These are phyloP conservation scores for Tanacetum coccineum DNA, from an alignment of 129 eudicot genomes.

Conservation along the genomic window DNA sequence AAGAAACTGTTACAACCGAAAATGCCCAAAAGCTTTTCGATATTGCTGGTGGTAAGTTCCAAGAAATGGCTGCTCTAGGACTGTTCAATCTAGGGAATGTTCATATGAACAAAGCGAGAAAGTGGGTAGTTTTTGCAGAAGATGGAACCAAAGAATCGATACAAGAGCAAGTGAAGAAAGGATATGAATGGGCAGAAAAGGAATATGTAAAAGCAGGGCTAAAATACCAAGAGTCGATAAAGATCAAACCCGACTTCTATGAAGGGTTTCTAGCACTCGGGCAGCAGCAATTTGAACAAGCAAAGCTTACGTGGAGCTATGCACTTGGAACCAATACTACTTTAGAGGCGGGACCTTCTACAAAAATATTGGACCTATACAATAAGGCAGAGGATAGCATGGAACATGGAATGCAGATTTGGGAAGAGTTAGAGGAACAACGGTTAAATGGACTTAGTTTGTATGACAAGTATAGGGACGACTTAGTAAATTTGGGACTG, in stretches of 20 bases:
- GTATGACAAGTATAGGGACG: slow-evolving; percentile 54
- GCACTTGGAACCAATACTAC: slow-evolving; percentile 42
- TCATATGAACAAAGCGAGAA: slow-evolving; percentile 89
- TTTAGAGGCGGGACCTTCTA: slow-evolving; percentile 45
- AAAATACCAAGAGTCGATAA: slow-evolving; percentile 24
- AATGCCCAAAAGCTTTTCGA: slow-evolving; percentile 76
- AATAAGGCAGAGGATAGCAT: slow-evolving; percentile 94
- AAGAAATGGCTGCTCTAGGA: slow-evolving; percentile 92
- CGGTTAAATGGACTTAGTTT: slow-evolving; percentile 70
- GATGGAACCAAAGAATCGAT: slow-evolving; percentile 50
- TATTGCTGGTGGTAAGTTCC: slow-evolving; percentile 77
- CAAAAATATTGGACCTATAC: slow-evolving; percentile 58
- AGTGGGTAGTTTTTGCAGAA: slow-evolving; percentile 55
- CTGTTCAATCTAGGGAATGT: slow-evolving; percentile 88
- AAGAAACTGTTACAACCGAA: slow-evolving; percentile 76
- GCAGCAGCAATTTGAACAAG: slow-evolving; percentile 84
- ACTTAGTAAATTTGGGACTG: slow-evolving; percentile 62
- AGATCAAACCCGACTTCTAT: slow-evolving; percentile 35
- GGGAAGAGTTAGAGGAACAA: slow-evolving; percentile 96
- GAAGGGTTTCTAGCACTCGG: slow-evolving; percentile 39
- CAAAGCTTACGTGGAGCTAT: slow-evolving; percentile 72
- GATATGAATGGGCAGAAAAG: slow-evolving; percentile 74
- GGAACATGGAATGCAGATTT: slow-evolving; percentile 94
- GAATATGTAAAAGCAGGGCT: slow-evolving; percentile 55
- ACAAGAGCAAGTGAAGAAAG: slow-evolving; percentile 48